A percentile compares a stretch with the other conserved stretches of the same genome.
Evolutionary conservation across 495 filamentous ascomycete species (phyloP).

Genomic region (Letharia lupina): DNA sequence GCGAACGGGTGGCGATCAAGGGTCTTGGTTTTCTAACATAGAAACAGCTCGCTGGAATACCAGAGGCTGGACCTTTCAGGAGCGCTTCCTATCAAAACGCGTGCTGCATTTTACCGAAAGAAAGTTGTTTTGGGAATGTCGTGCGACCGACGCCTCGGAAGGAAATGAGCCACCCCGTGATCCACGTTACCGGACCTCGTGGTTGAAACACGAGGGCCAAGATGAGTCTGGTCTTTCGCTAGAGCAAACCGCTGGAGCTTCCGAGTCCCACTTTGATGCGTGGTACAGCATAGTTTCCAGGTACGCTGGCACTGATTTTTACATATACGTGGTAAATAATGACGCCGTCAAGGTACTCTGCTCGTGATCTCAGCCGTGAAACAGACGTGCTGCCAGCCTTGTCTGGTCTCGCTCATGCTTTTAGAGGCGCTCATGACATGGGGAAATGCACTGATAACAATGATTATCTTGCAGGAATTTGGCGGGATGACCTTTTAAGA

Average conservation of each 20-base stretch:
- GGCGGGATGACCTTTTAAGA: conserved; percentile 5
- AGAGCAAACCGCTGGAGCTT: not conserved
- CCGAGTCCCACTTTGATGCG: not conserved
- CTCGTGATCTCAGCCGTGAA: not conserved
- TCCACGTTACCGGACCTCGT: not conserved
- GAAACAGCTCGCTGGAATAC: conserved; percentile 24
- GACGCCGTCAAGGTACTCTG: not conserved
- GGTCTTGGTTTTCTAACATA: not conserved
- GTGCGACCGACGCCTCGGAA: conserved; percentile 7
- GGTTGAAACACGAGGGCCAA: not conserved
- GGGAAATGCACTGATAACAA: not conserved
- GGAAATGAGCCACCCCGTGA: not conserved
- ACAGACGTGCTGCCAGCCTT: not conserved
- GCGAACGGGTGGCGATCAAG: not conserved
- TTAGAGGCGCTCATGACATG: not conserved
- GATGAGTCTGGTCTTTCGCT: not conserved
- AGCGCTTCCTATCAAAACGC: conserved; percentile 30
- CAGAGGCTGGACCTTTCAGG: conserved; percentile 36
- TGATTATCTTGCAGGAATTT: conserved; percentile 14
- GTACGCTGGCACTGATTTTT: not conserved
- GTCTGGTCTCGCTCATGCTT: not conserved
- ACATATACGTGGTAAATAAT: not conserved
- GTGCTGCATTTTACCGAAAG: conserved; percentile 27
- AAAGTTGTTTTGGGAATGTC: conserved; percentile 29
- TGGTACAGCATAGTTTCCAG: not conserved